Percentiles rank a stretch among this genome's conserved stretches.
Evolutionary conservation across 306 rosid species (phyloP).

Genomic region (Vigna trinervia): DNA sequence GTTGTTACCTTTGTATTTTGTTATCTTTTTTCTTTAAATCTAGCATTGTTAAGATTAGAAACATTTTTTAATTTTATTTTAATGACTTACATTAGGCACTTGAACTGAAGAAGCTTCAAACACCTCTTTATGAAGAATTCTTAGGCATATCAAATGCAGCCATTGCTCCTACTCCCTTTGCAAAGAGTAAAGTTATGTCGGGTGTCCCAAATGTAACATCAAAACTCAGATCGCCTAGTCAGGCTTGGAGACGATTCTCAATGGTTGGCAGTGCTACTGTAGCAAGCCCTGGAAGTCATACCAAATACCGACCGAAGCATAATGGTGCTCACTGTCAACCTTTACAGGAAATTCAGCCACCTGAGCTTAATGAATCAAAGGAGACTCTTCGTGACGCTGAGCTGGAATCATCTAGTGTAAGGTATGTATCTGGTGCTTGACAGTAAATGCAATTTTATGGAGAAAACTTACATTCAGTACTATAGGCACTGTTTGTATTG

Average conservation of each 20-base stretch:
- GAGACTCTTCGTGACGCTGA: conserved; percentile 53
- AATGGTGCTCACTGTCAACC: conserved; percentile 57
- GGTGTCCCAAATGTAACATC: conserved; percentile 58
- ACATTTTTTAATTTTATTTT: conserved; percentile 14
- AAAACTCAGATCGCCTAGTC: conserved; percentile 68
- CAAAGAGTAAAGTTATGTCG: conserved; percentile 53
- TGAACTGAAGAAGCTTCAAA: conserved; percentile 84
- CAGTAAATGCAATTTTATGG: conserved; percentile 18
- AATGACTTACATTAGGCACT: conserved; percentile 62
- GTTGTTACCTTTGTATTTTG: conserved; percentile 18
- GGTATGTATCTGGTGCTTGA: conserved; percentile 54
- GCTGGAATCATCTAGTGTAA: conserved; percentile 57
- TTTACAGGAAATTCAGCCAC: conserved; percentile 81
- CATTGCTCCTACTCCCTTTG: conserved; percentile 51
- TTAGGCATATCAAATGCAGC: conserved; percentile 61
- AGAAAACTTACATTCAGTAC: too few species aligned
- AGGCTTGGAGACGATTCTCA: conserved; percentile 67
- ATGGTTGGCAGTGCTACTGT: conserved; percentile 49
- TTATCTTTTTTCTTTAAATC: conserved; percentile 31
- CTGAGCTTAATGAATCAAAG: conserved; percentile 69
- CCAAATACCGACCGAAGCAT: conserved; percentile 52
- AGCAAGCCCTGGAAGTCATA: conserved; percentile 57
- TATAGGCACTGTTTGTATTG: too few species aligned
- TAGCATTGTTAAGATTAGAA: conserved; percentile 27
- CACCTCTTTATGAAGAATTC: conserved; percentile 90